Conservation (phyloP, 768 basidiomycete genomes). For the Pleurotus tuber-regium region DNA sequence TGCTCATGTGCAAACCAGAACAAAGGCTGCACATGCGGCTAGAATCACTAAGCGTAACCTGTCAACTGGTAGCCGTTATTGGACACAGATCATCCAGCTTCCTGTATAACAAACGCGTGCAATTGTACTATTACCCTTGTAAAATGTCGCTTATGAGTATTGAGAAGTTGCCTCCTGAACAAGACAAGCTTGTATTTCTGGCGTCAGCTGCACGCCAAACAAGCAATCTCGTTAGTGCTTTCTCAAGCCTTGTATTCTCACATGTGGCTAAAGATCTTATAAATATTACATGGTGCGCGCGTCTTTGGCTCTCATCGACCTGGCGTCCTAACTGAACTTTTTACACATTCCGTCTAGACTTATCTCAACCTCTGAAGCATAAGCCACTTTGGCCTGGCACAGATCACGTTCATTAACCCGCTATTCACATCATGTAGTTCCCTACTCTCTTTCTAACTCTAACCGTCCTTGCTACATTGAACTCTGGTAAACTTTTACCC, state of each 20-base stretch:
- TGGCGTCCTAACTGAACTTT: neutral
- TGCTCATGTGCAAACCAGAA: conserved; percentile 30
- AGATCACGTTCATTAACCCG: neutral
- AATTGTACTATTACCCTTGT: neutral
- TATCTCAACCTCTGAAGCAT: neutral
- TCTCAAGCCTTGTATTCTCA: neutral
- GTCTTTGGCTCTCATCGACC: neutral
- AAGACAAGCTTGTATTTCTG: neutral
- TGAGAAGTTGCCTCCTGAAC: too few relatives aligned
- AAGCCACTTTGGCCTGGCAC: too few relatives aligned
- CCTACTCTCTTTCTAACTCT: neutral
- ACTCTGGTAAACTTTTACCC: too few relatives aligned
- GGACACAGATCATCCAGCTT: neutral
- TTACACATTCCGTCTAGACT: neutral
- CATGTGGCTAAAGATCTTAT: too few relatives aligned
- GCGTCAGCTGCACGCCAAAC: too few relatives aligned
- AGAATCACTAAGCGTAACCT: neutral
- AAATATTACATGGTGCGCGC: neutral
- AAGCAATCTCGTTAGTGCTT: neutral
- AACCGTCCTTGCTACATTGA: too few relatives aligned
- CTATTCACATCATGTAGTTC: neutral
- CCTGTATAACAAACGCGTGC: neutral
- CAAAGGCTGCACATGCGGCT: conserved; percentile 32
- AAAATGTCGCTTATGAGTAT: neutral
- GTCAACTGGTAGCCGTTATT: neutral